A percentile compares a stretch with the other conserved stretches of the same genome.
Conservation (phyloP, 2,329 filamentous ascomycete genomes). For the Alternaria arbusti region DNA sequence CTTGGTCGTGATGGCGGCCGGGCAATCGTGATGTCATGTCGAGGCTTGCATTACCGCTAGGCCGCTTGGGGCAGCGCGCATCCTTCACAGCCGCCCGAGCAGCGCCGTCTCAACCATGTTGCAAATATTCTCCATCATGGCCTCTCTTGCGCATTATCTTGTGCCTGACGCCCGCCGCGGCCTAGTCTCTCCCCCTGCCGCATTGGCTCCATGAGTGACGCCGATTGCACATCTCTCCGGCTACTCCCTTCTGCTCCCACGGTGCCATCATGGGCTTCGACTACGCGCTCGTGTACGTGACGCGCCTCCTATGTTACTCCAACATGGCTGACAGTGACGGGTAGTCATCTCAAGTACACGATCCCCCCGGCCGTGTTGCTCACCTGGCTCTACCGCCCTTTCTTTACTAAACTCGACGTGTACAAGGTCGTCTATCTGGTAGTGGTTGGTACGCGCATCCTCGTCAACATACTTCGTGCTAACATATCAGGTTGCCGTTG, state of each 20-base stretch:
- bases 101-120: neutral
- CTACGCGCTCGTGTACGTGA: slow-evolving; percentile 67
- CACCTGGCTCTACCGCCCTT: slow-evolving; percentile 65
- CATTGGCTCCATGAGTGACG: slow-evolving; percentile 18
- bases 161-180: slow-evolving; percentile 24
- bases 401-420: slow-evolving; percentile 67
- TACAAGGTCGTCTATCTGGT: slow-evolving; percentile 69
- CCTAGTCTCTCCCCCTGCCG: slow-evolving; percentile 25
- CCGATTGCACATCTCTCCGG: slow-evolving; percentile 22
- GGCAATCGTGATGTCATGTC: slow-evolving; percentile 37
- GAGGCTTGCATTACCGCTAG: slow-evolving; percentile 26
- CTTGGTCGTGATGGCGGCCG: slow-evolving; percentile 10
- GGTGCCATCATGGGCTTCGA: slow-evolving; percentile 61
- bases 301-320: slow-evolving; percentile 1
- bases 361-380: slow-evolving; percentile 67
- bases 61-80: slow-evolving; percentile 15
- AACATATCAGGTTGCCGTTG: slow-evolving; percentile 63
- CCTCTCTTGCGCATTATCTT: neutral
- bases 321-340: slow-evolving; percentile 18
- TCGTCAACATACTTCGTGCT: slow-evolving; percentile 17
- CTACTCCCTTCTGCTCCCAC: slow-evolving; percentile 6
- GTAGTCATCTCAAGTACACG: slow-evolving; percentile 70
- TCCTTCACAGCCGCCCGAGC: slow-evolving; percentile 2
- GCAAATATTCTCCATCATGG: slow-evolving; percentile 11
- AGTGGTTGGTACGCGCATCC: slow-evolving; percentile 44